A percentile compares a stretch with the other conserved stretches of the same genome.
phyloP scores from a whole-genome alignment of 1,284 basidiomycete species.

The Taiwanofungus camphoratus region DNA sequence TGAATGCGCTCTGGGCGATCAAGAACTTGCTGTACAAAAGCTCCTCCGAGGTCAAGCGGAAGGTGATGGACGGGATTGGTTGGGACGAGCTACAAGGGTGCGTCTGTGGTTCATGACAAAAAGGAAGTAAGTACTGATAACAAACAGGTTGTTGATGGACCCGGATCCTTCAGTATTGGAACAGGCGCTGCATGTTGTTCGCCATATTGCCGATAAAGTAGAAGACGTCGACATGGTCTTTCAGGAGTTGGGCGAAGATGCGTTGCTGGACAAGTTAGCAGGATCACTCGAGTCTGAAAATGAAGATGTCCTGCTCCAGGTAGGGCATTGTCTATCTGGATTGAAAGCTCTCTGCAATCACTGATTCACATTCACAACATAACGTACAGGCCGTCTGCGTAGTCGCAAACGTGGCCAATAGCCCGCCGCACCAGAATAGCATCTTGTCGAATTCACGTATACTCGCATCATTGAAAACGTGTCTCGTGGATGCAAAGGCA shows the following conservation, averaged over 20 bases:
- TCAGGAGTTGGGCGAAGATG: conserved; percentile 40
- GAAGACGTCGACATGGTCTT: conserved; percentile 57
- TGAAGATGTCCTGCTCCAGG: conserved; percentile 50
- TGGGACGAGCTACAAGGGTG: conserved; percentile 55
- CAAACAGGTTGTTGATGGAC: conserved; percentile 42
- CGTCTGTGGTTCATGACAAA: conserved; percentile 17
- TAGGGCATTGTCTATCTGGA: conserved; percentile 17
- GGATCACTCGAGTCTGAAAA: conserved; percentile 41
- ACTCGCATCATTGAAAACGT: conserved; percentile 45
- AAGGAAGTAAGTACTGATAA: neutral
- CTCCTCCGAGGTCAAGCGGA: conserved; percentile 48
- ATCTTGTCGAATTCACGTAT: conserved; percentile 47
- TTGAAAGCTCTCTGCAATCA: conserved; percentile 1
- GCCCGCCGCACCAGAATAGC: conserved; percentile 36
- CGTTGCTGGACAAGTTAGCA: conserved; percentile 40
- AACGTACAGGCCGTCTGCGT: conserved; percentile 44
- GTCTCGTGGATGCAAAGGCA: conserved; percentile 49
- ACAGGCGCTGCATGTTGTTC: conserved; percentile 57
- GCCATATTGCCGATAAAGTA: conserved; percentile 58
- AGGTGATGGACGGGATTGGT: conserved; percentile 58
- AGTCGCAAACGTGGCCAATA: conserved; percentile 64
- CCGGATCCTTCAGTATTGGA: conserved; percentile 52
- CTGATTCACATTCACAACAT: neutral
- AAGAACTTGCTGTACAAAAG: conserved; percentile 74
- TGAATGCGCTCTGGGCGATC: conserved; percentile 76